Percentiles rank a stretch among this genome's conserved stretches.
phyloP scores from a whole-genome alignment of 345 rosid species.

The Gossypium turneri region DNA sequence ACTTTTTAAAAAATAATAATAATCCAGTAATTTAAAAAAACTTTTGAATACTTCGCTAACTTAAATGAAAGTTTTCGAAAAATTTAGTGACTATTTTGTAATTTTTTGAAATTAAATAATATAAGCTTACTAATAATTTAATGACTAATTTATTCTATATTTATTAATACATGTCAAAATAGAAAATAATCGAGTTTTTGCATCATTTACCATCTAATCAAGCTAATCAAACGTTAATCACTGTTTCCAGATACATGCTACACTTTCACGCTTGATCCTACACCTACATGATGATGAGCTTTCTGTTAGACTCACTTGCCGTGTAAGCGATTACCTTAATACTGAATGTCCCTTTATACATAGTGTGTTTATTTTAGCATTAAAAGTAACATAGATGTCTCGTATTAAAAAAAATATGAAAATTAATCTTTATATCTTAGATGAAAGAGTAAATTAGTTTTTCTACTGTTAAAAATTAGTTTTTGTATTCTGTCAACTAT shows the following conservation, averaged over 20 bases:
- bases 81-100: fast-evolving
- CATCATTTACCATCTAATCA: slow-evolving; percentile 1
- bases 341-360: not conserved
- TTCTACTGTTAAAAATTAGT: fast-evolving
- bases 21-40: too few species aligned
- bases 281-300: slow-evolving; percentile 77
- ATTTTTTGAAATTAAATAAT: too few species aligned
- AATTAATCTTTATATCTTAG: too few species aligned
- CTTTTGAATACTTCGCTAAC: too few species aligned
- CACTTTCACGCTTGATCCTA: slow-evolving; percentile 71
- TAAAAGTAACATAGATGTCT: too few species aligned
- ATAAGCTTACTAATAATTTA: too few species aligned
- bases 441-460: too few species aligned
- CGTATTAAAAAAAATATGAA: too few species aligned
- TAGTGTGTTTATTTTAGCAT: not conserved
- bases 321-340: slow-evolving; percentile 42
- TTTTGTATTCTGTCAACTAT: too few species aligned
- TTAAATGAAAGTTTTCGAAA: too few species aligned
- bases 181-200: not conserved
- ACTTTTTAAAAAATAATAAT: too few species aligned
- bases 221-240: slow-evolving; percentile 13
- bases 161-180: not conserved
- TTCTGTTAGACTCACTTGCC: slow-evolving; percentile 78
- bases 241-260: slow-evolving; percentile 65
- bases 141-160: not conserved